Percentiles rank a stretch among this genome's conserved stretches.
These are phyloP conservation scores for Chrysoporthe puriensis DNA, from an alignment of 2,329 filamentous ascomycete genomes.

Conservation along the genomic window DNA sequence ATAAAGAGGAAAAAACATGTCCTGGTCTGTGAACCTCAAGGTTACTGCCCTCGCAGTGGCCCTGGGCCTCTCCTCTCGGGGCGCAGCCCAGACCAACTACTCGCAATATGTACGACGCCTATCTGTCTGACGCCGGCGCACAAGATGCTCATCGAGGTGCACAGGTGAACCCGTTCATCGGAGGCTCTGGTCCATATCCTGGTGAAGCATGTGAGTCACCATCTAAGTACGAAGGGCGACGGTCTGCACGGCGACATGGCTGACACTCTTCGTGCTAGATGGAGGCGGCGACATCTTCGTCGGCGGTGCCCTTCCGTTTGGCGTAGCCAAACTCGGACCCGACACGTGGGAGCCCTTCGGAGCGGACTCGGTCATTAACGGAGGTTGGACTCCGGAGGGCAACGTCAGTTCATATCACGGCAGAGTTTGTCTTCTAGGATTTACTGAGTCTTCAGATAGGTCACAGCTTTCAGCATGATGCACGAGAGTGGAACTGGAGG, in stretches of 20 bases:
- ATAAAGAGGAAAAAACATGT: constrained; percentile 6
- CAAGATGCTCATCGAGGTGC: constrained; percentile 33
- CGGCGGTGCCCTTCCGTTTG: constrained; percentile 48
- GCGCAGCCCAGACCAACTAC: constrained; percentile 15
- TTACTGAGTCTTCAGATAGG: neutral
- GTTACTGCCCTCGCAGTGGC: neutral
- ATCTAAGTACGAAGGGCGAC: too few species aligned
- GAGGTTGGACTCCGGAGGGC: constrained; percentile 45
- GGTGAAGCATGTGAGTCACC: constrained; percentile 41
- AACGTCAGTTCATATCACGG: constrained; percentile 37
- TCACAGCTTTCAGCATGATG: constrained; percentile 54
- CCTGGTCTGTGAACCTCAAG: neutral
- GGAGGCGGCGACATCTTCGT: constrained; percentile 50
- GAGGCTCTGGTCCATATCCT: constrained; percentile 48
- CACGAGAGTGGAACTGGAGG: constrained; percentile 62
- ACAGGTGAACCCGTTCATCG: constrained; percentile 55
- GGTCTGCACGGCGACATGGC: neutral
- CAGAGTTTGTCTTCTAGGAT: neutral
- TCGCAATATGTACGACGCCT: constrained; percentile 18
- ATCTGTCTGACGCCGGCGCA: neutral
- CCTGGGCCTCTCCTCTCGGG: neutral
- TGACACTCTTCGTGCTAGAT: constrained; percentile 25
- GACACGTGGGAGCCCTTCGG: constrained; percentile 40
- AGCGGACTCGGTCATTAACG: constrained; percentile 36
- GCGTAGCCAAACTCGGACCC: constrained; percentile 49